These are phyloP conservation scores for Daldinia vernicosa DNA, from an alignment of 495 filamentous ascomycete genomes.

Conservation along the genomic window DNA sequence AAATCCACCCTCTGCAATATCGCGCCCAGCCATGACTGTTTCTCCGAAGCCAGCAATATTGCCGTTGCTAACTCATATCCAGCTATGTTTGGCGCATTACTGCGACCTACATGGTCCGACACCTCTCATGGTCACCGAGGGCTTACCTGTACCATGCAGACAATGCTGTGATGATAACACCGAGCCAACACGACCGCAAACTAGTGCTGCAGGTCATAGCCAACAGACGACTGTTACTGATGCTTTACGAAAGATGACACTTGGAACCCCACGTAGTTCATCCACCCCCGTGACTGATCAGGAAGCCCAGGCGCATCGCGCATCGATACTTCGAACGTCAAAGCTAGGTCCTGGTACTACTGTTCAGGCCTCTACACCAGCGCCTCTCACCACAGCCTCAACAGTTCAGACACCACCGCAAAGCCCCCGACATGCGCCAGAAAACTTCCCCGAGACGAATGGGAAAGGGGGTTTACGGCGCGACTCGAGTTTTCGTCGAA, in stretches of 20 bases:
- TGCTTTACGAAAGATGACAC: conserved; percentile 53
- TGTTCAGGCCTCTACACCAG: conserved; percentile 17
- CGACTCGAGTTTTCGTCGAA: conserved; percentile 60
- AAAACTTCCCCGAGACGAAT: conserved; percentile 43
- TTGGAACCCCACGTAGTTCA: conserved; percentile 49
- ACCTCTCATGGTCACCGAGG: conserved; percentile 93
- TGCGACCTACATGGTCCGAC: conserved; percentile 96
- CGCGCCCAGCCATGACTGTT: conserved; percentile 35
- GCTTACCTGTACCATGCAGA: conserved; percentile 77
- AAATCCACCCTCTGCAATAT: conserved; percentile 5
- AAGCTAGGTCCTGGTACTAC: conserved; percentile 28
- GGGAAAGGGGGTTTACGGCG: conserved; percentile 49
- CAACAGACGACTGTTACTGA: conserved; percentile 49
- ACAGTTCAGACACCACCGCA: conserved; percentile 69
- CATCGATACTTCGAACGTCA: conserved; percentile 49
- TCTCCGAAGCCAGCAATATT: conserved; percentile 40
- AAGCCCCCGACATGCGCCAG: conserved; percentile 61
- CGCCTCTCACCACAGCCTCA: conserved; percentile 45
- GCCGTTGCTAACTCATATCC: conserved; percentile 53
- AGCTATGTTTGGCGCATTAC: conserved; percentile 96
- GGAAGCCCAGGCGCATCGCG: conserved; percentile 53
- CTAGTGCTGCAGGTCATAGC: conserved; percentile 48
- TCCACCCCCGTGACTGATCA: conserved; percentile 52
- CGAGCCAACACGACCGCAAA: conserved; percentile 44
- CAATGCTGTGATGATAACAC: conserved; percentile 69